A percentile compares a stretch with the other conserved stretches of the same genome.
Conservation (phyloP, 495 filamentous ascomycete genomes). For the Hyaloscypha bicolor region DNA sequence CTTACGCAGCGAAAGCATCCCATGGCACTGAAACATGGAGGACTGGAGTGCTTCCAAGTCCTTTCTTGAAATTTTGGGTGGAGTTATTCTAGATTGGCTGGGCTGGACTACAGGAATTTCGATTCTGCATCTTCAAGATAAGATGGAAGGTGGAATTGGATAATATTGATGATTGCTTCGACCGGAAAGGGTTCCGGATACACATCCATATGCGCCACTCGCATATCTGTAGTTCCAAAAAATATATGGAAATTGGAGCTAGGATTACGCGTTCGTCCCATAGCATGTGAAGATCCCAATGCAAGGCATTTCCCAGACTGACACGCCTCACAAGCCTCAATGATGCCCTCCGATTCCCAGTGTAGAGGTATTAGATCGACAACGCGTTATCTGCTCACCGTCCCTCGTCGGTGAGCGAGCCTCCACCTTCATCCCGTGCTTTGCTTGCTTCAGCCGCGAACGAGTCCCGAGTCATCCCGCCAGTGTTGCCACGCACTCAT, state of each 20-base stretch:
- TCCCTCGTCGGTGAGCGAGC: not conserved
- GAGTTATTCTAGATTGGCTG: constrained; percentile 10
- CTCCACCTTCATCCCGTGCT: not conserved
- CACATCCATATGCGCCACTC: not conserved
- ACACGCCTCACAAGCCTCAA: not conserved
- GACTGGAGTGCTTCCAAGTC: not conserved
- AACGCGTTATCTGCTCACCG: not conserved
- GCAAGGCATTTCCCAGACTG: not conserved
- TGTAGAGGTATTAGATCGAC: not conserved
- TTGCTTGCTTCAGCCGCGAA: not conserved
- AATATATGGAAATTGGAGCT: not conserved
- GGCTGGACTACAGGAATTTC: constrained; percentile 1
- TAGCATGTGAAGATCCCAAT: not conserved
- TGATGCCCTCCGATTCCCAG: not conserved
- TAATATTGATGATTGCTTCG: constrained; percentile 1
- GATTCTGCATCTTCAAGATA: constrained; percentile 1
- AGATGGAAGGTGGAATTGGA: not conserved
- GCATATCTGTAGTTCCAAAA: not conserved
- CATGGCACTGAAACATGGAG: not conserved
- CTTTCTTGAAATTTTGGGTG: not conserved
- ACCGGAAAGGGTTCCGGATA: not conserved
- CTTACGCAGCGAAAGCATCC: not conserved
- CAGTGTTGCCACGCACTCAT: too few relatives aligned
- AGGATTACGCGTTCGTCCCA: not conserved
- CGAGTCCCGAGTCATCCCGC: not conserved